Evolutionary conservation across 768 basidiomycete species (phyloP), one percentile per base, ranked within the genome.

Genomic region (Pholiota conissans): DNA sequence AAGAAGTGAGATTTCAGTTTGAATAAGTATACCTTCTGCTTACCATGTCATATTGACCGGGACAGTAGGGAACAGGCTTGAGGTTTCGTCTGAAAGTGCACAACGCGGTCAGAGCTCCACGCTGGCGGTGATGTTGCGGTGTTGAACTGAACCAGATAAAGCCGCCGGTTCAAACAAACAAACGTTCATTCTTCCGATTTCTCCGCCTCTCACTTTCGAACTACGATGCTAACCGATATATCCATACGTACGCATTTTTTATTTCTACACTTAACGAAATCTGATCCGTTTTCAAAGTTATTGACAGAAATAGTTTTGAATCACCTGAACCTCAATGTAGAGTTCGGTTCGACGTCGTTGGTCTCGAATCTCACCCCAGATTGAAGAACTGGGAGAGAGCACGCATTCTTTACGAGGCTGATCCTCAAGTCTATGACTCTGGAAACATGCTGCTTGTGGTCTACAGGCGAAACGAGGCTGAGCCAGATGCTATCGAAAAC

Each of bases 291-390:
- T 3, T n/a, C 4, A 14, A 39, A 39, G 37, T 18, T 7, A 5
- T 39, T 39, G 37, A 39, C 37, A 39, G 37, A 39, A 39, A 18
- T 18, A 18, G 37, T 18, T 6, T 18, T 13, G 3, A 16, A n/a
- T 39, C 37, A 18, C n/a, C n/a, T 18, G 7, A 16, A 14, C 37
- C n/a, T 7, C 2, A 7, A 16, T 6, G 20, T n/a, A 16, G 6
- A n/a, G 16, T 1, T 18, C 8, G 7, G n/a, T 39, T n/a, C n/a
- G 16, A 39, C 1, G 2, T 18, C 20, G 14, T 18, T 7, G 8
- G n/a, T 0, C 16, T 39, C 16, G 2, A 6, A 1, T 3, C 2
- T 18, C 0, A 6, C 14, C n/a, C n/a, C n/a, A n/a, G n/a, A n/a
- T n/a, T n/a, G n/a, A 3, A 16, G 8, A 7, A 18, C 37, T 16